Percentiles rank a stretch among this genome's conserved stretches.
Conservation (phyloP, 2,329 filamentous ascomycete genomes). For the Cercospora sp. region DNA sequence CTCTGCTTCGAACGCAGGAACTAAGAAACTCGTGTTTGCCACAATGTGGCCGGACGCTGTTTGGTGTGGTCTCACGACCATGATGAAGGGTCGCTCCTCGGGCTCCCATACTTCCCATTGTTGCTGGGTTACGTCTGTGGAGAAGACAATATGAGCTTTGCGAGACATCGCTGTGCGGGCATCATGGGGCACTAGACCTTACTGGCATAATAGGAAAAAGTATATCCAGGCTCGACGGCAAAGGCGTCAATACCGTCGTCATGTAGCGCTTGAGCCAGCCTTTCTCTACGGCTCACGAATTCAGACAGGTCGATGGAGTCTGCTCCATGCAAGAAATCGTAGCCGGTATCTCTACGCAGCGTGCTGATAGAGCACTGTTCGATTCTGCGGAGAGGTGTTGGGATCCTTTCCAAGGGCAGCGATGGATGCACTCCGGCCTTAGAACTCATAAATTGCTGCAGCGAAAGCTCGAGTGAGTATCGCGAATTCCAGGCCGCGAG, state of each 20-base stretch:
- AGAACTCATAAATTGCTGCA: background rate
- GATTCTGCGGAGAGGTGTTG: conserved; percentile 29
- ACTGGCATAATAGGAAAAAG: conserved; percentile 60
- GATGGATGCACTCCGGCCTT: background rate
- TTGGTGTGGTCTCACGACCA: conserved; percentile 55
- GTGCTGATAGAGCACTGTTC: conserved; percentile 57
- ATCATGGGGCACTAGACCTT: background rate
- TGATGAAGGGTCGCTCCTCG: conserved; percentile 55
- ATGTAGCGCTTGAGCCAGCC: conserved; percentile 57
- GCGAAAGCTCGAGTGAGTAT: background rate
- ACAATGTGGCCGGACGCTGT: conserved; percentile 42
- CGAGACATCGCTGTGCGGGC: background rate
- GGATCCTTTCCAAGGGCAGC: conserved; percentile 20
- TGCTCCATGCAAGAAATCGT: conserved; percentile 55
- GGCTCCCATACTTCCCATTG: conserved; percentile 65
- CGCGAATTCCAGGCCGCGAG: background rate
- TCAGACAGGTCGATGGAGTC: conserved; percentile 52
- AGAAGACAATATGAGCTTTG: background rate
- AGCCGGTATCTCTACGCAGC: conserved; percentile 44
- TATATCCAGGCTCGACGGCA: conserved; percentile 63
- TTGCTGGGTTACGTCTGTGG: conserved; percentile 57
- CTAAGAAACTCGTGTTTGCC: conserved; percentile 60
- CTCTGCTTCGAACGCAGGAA: conserved; percentile 62
- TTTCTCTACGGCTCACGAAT: conserved; percentile 57
- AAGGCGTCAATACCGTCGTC: conserved; percentile 58